phyloP scores from a whole-genome alignment of 441 rosid genomes.

The Rhodomyrtus psidioides region DNA sequence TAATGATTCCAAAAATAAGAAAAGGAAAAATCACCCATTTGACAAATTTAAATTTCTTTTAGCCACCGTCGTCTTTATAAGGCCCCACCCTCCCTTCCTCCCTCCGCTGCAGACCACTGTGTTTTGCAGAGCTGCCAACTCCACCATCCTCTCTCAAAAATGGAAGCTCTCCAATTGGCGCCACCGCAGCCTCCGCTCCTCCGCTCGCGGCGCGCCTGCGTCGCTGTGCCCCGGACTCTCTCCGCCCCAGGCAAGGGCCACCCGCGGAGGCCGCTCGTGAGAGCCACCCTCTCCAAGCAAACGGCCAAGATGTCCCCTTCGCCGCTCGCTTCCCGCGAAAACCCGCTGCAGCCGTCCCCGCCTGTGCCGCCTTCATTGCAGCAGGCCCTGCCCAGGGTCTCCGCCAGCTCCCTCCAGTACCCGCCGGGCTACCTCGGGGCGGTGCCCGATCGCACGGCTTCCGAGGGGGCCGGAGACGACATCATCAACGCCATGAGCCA shows the following conservation, averaged over 20 bases:
- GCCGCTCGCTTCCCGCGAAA: slow-evolving; percentile 12
- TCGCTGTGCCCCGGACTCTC: neutral
- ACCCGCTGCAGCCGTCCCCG: neutral
- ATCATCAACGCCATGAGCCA: slow-evolving; percentile 50
- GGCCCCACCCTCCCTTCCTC: neutral
- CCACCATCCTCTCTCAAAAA: neutral
- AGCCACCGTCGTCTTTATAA: neutral
- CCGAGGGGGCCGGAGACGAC: slow-evolving; percentile 18
- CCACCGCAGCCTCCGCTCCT: slow-evolving; percentile 6
- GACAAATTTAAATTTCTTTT: neutral
- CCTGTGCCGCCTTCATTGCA: neutral
- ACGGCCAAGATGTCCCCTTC: slow-evolving; percentile 17
- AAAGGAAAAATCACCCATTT: neutral
- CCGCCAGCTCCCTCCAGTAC: slow-evolving; percentile 60
- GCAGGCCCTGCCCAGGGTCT: slow-evolving; percentile 16
- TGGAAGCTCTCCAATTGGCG: slow-evolving; percentile 16
- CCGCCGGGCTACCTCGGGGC: slow-evolving; percentile 84
- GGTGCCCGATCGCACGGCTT: slow-evolving; percentile 38
- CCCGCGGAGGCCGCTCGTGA: slow-evolving; percentile 10
- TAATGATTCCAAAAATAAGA: neutral
- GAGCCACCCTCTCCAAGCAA: slow-evolving; percentile 28
- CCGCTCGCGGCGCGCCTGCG: neutral
- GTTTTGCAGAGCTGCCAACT: neutral
- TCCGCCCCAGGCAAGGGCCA: neutral
- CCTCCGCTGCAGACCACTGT: neutral